Percentiles rank a stretch among this genome's conserved stretches.
phyloP scores from a whole-genome alignment of 2,329 filamentous ascomycete species.

The Penicillium hesseltinei region DNA sequence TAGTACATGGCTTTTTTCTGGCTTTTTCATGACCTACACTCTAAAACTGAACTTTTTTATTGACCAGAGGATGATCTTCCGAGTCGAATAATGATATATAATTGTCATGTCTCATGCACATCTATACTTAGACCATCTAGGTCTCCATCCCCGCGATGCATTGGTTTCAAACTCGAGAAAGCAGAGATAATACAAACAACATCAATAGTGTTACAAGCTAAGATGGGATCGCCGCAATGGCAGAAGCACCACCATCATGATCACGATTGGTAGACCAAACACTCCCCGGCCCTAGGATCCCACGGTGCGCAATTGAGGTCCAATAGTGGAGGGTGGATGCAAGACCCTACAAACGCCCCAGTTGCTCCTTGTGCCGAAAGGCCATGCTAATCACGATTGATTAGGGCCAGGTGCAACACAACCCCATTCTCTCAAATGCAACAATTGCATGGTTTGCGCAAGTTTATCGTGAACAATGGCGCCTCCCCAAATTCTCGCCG shows the following conservation, averaged over 20 bases:
- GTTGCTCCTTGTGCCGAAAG: neutral
- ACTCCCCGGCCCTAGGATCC: neutral
- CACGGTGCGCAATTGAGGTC: neutral
- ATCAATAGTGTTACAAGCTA: neutral
- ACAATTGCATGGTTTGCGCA: neutral
- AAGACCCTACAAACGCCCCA: neutral
- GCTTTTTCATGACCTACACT: neutral
- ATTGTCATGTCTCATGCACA: neutral
- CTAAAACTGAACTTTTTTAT: neutral
- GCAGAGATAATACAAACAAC: neutral
- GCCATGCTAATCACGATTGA: neutral
- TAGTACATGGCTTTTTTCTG: neutral
- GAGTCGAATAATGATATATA: neutral
- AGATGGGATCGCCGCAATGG: neutral
- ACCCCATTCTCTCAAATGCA: neutral
- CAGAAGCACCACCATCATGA: neutral
- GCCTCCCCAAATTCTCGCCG: conserved; percentile 6
- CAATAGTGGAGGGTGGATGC: neutral
- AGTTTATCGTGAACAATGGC: conserved; percentile 3
- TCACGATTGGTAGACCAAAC: neutral
- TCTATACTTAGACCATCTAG: conserved; percentile 1
- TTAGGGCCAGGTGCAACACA: neutral
- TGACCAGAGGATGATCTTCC: neutral
- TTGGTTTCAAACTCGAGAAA: neutral
- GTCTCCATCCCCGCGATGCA: conserved; percentile 1